Evolutionary conservation across 495 filamentous ascomycete genomes (phyloP), one percentile per base, ranked within the genome.

Genomic region (Podospora fimiseda): DNA sequence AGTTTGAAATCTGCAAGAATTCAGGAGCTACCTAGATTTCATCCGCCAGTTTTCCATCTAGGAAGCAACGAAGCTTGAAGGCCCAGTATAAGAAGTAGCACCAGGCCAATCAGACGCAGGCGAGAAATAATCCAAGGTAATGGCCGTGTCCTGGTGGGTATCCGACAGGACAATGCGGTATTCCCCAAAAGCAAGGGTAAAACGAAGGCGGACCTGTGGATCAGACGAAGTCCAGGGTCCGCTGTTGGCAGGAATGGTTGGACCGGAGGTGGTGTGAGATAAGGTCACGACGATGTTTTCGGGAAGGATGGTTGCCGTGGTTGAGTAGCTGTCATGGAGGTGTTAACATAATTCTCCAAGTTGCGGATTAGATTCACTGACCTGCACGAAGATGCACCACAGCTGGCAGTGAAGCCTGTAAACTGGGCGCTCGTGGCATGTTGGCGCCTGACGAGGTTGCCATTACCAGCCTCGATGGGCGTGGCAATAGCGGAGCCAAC

Each of bases 221-320:
- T 51, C 48, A 37, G 36, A 40, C 1, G 48, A 43, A 3, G 48
- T 43, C 36, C 33, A 51, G 6, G 36, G 14, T 2, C 48, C 48
- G 14, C 33, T 43, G 38, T 24, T 51, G 48, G 48, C 24, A 21
- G 48, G 48, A 9, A 51, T 16, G 14, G 48, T 19, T 18, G 33
- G 22, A 9, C 48, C 48, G 1, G 37, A 15, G 13, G 48, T 51
- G 48, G 38, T 24, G 48, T 51, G 48, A 7, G 48, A 41, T 14
- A 51, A 42, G n/a, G 14, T 51, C n/a, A 41, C 48, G 14, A 43
- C 15, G 20, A 41, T 41, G 48, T 51, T 51, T 43, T 42, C 36
- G 5, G 48, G 48, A 21, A 43, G 38, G 48, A 51, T 21, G 38
- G 21, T 51, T 2, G 22, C 22, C 9, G 18, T 43, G 48, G 48